phyloP scores from a whole-genome alignment of 2,329 filamentous ascomycete genomes.

The Phialemonium atrogriseum region DNA sequence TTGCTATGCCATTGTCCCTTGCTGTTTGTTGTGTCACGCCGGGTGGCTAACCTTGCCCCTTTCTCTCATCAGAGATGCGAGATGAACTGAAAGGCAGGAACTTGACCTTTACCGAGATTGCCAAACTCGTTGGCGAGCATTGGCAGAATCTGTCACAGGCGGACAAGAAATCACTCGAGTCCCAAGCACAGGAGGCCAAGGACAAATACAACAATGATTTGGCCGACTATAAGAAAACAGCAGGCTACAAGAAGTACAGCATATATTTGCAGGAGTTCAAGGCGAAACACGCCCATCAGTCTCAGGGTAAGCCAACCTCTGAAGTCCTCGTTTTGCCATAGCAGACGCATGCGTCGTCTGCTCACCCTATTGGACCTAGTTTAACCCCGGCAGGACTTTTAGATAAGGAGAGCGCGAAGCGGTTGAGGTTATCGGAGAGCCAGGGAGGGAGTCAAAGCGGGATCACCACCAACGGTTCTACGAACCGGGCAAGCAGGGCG shows the following conservation, averaged over 20 bases:
- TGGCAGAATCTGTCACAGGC: conserved; percentile 64
- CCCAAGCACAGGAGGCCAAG: conserved; percentile 63
- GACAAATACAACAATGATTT: conserved; percentile 69
- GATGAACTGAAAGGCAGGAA: conserved; percentile 70
- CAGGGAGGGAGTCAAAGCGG: conserved; percentile 20
- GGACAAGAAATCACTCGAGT: conserved; percentile 66
- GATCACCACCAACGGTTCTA: conserved; percentile 27
- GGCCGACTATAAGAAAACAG: conserved; percentile 68
- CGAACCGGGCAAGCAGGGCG: conserved; percentile 29
- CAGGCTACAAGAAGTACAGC: conserved; percentile 58
- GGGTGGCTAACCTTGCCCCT: too few species aligned
- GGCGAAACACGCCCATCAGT: conserved; percentile 54
- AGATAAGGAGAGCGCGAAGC: conserved; percentile 42
- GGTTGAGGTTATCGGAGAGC: conserved; percentile 36
- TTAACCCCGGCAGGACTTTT: conserved; percentile 3
- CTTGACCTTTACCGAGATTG: conserved; percentile 74
- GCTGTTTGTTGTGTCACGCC: conserved; percentile 1
- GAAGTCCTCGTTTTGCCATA: neutral
- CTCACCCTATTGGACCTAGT: too few species aligned
- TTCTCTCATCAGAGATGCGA: conserved; percentile 51
- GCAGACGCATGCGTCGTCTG: too few species aligned
- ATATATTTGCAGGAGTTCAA: conserved; percentile 73
- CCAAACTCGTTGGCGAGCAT: conserved; percentile 72
- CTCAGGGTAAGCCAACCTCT: conserved; percentile 38
- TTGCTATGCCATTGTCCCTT: neutral